A percentile compares a stretch with the other conserved stretches of the same genome.
These are phyloP conservation scores for Lepidium sativum DNA, from an alignment of 345 rosid genomes.

Conservation along the genomic window DNA sequence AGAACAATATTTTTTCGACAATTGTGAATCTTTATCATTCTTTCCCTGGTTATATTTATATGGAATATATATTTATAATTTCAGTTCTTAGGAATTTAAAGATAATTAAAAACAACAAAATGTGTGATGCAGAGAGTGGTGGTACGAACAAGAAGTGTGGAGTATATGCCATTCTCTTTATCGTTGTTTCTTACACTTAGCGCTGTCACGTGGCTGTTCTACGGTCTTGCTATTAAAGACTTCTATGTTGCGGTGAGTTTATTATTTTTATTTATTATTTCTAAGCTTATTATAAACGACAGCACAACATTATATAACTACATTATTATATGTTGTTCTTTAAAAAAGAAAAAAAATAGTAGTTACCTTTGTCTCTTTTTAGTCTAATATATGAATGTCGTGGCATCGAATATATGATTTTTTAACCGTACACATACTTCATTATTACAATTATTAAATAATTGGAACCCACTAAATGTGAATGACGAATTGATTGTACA, in stretches of 20 bases:
- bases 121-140: slow-evolving; percentile 33
- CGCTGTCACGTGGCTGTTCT: slow-evolving; percentile 55
- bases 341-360: slow-evolving; percentile 14
- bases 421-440: slow-evolving; percentile 3
- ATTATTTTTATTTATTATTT: not conserved
- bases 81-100: not conserved
- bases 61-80: slow-evolving; percentile 5
- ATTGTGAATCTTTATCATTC: not conserved
- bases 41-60: not conserved
- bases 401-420: slow-evolving; percentile 20
- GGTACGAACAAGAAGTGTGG: slow-evolving; percentile 51
- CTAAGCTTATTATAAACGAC: slow-evolving; percentile 7
- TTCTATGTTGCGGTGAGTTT: slow-evolving; percentile 38
- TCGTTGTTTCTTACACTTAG: slow-evolving; percentile 54
- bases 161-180: slow-evolving; percentile 53
- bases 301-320: slow-evolving; percentile 15
- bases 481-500: not conserved
- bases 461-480: slow-evolving; percentile 18
- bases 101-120: not conserved
- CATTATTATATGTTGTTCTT: slow-evolving; percentile 1
- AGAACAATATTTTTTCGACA: too few relatives aligned
- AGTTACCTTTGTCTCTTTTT: slow-evolving; percentile 6
- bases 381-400: not conserved
- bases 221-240: slow-evolving; percentile 44
- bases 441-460: not conserved